phyloP scores from a whole-genome alignment of 2,329 filamentous ascomycete species.

The Fusarium cicatricum region DNA sequence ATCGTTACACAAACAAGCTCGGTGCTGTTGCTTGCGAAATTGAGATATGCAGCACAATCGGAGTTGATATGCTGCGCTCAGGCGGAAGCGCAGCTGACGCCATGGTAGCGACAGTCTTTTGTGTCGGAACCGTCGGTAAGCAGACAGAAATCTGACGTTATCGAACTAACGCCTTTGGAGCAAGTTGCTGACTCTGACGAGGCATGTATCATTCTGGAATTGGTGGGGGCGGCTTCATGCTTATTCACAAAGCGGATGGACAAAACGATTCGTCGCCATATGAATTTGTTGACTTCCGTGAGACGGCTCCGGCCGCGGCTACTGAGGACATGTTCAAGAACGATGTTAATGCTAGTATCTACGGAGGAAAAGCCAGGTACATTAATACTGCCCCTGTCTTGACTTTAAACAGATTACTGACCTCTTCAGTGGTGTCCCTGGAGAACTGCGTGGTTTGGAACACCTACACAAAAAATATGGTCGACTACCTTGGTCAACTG shows the following conservation, averaged over 20 bases:
- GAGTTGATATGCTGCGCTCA: slow-evolving; percentile 61
- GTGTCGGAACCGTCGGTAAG: slow-evolving; percentile 64
- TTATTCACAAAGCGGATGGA: slow-evolving; percentile 71
- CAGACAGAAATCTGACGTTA: no score
- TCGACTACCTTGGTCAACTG: slow-evolving; percentile 67
- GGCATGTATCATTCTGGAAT: slow-evolving; percentile 74
- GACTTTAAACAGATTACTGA: accelerated
- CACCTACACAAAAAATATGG: slow-evolving; percentile 76
- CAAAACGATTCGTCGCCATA: slow-evolving; percentile 54
- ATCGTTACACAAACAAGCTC: slow-evolving; percentile 36
- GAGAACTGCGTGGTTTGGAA: slow-evolving; percentile 77
- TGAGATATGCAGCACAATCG: slow-evolving; percentile 66
- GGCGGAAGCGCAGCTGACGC: slow-evolving; percentile 75
- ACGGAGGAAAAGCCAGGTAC: slow-evolving; percentile 76
- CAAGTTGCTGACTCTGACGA: neutral
- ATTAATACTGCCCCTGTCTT: slow-evolving; percentile 46
- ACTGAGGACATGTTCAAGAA: slow-evolving; percentile 83
- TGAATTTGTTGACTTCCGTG: slow-evolving; percentile 86
- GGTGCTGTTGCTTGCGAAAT: slow-evolving; percentile 71
- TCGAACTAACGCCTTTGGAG: no score
- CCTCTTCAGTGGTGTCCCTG: slow-evolving; percentile 66
- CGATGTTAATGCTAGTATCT: slow-evolving; percentile 69
- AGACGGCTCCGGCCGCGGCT: slow-evolving; percentile 81
- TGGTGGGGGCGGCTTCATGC: slow-evolving; percentile 81
- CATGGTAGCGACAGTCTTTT: slow-evolving; percentile 69